phyloP scores from a whole-genome alignment of 2,329 filamentous ascomycete genomes.

The Sporothrix dimorphospora region DNA sequence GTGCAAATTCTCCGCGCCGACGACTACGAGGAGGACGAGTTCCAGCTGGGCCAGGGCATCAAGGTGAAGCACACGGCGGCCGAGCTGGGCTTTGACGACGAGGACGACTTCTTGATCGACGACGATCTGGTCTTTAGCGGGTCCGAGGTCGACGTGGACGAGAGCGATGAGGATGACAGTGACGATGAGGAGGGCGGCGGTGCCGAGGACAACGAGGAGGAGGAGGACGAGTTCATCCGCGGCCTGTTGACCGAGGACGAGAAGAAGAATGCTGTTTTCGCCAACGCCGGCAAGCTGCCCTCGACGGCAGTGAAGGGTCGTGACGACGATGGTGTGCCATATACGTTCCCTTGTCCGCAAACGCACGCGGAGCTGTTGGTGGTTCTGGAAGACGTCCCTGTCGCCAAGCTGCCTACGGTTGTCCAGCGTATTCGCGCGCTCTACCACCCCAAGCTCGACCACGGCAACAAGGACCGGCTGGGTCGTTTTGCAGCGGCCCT shows the following conservation, averaged over 20 bases:
- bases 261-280: conserved; percentile 55
- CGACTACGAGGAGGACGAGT: conserved; percentile 58
- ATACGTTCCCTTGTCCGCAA: conserved; percentile 83
- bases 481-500: conserved; percentile 67
- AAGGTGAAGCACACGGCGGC: conserved; percentile 59
- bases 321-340: conserved; percentile 68
- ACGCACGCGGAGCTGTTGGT: conserved; percentile 74
- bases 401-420: conserved; percentile 71
- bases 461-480: conserved; percentile 83
- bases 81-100: conserved; percentile 80
- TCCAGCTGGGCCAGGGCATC: conserved; percentile 63
- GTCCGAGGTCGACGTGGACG: conserved; percentile 66
- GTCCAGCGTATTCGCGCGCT: conserved; percentile 88
- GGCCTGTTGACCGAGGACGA: conserved; percentile 66
- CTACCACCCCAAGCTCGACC: conserved; percentile 86
- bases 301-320: conserved; percentile 28
- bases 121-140: conserved; percentile 84
- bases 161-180: conserved; percentile 54
- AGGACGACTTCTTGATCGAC: conserved; percentile 91
- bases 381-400: conserved; percentile 63
- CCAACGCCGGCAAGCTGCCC: conserved; percentile 43
- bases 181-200: conserved; percentile 41
- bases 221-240: conserved; percentile 71
- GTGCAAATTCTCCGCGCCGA: conserved; percentile 38
- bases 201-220: conserved; percentile 40